phyloP scores from a whole-genome alignment of 2,329 filamentous ascomycete species.

The Colletotrichum ledebouriae region DNA sequence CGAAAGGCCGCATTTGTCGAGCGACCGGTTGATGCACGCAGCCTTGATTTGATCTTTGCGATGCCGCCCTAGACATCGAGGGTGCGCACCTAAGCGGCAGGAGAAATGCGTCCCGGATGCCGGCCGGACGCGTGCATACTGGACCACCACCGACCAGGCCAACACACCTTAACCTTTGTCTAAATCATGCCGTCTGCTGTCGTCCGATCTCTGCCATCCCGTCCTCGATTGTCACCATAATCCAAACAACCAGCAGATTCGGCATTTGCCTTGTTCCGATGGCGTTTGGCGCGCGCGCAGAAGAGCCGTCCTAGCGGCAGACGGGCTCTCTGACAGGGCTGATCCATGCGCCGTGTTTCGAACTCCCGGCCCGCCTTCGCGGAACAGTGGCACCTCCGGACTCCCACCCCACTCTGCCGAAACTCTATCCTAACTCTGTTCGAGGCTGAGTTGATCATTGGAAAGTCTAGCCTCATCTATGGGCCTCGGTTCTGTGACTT shows the following conservation, averaged over 20 bases:
- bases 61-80: conserved; percentile 7
- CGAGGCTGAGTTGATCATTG: conserved; percentile 6
- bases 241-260: not conserved
- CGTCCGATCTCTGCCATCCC: conserved; percentile 19
- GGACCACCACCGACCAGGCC: not conserved
- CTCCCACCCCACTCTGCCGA: conserved; percentile 16
- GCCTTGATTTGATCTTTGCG: conserved; percentile 1
- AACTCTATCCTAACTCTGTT: not conserved
- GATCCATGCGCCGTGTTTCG: conserved; percentile 3
- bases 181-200: conserved; percentile 1
- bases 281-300: not conserved
- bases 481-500: not conserved
- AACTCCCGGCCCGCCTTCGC: conserved; percentile 1
- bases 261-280: conserved; percentile 17
- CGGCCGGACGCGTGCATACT: not conserved
- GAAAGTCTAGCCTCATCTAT: not conserved
- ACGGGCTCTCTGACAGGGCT: not conserved
- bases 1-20: conserved; percentile 10
- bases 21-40: not conserved
- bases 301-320: not conserved
- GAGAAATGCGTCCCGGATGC: not conserved
- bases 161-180: not conserved
- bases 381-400: not conserved
- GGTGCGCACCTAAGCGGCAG: not conserved
- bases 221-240: not conserved